Evolutionary conservation across 1,284 basidiomycete genomes (phyloP).

Genomic region (Cryptococcus amylolentus): DNA sequence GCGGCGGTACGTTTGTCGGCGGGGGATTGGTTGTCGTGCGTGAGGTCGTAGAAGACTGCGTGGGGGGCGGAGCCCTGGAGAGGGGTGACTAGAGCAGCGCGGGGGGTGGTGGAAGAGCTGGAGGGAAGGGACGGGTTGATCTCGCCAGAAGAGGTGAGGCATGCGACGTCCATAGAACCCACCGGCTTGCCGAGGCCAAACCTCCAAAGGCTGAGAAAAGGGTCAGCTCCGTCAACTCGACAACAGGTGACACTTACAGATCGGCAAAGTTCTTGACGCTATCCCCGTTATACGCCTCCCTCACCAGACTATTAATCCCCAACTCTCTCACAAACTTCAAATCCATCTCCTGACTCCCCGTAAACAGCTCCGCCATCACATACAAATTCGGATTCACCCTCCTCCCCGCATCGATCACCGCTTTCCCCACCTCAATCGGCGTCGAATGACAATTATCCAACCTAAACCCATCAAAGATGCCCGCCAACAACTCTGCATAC

Average conservation of each 20-base stretch:
- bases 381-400: conserved; percentile 86
- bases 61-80: conserved; percentile 82
- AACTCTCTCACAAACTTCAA: conserved; percentile 81
- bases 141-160: conserved; percentile 70
- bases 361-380: conserved; percentile 94
- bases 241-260: conserved; percentile 46
- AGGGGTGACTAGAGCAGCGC: conserved; percentile 69
- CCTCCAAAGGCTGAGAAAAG: conserved; percentile 61
- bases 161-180: conserved; percentile 86
- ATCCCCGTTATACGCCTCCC: conserved; percentile 86
- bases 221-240: neutral
- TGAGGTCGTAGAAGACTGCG: conserved; percentile 87
- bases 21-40: conserved; percentile 92
- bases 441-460: conserved; percentile 99
- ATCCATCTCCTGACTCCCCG: conserved; percentile 91
- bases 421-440: conserved; percentile 85
- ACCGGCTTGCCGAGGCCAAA: conserved; percentile 87
- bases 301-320: conserved; percentile 84
- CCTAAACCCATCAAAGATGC: conserved; percentile 87
- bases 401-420: conserved; percentile 86
- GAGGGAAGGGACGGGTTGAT: conserved; percentile 63
- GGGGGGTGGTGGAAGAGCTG: conserved; percentile 61
- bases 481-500: conserved; percentile 76
- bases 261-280: conserved; percentile 83
- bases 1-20: conserved; percentile 84